phyloP scores from a whole-genome alignment of 306 rosid genomes.

The Erythrophleum fordii region DNA sequence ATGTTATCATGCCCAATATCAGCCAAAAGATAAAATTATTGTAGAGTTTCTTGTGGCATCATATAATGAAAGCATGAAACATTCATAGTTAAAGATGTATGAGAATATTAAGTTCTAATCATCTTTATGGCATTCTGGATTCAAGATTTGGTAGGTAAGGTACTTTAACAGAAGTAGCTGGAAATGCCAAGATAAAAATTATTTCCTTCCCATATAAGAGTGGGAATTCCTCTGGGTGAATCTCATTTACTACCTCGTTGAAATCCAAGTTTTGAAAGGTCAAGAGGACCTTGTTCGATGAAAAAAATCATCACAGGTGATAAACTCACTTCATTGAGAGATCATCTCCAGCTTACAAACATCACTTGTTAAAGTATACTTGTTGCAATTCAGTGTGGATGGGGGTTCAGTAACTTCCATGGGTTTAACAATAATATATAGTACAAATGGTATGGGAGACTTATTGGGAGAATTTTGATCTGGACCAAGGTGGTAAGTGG shows the following conservation, averaged over 20 bases:
- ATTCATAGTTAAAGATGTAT: neutral
- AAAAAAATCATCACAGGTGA: neutral
- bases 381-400: neutral
- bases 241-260: neutral
- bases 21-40: neutral
- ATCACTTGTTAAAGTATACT: neutral
- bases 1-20: slow-evolving; percentile 30
- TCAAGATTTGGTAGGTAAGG: neutral
- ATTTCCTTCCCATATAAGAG: neutral
- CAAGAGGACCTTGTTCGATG: neutral
- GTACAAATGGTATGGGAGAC: neutral
- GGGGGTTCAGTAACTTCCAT: neutral
- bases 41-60: slow-evolving; percentile 26
- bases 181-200: neutral
- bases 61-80: neutral
- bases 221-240: neutral
- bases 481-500: neutral
- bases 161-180: neutral
- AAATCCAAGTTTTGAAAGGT: neutral
- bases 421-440: neutral
- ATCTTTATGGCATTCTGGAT: neutral
- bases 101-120: neutral
- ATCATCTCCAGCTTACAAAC: neutral
- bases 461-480: neutral
- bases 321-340: neutral